Evolutionary conservation across 176 grass and related monocot species (phyloP).

Genomic region (Oryza punctata): DNA sequence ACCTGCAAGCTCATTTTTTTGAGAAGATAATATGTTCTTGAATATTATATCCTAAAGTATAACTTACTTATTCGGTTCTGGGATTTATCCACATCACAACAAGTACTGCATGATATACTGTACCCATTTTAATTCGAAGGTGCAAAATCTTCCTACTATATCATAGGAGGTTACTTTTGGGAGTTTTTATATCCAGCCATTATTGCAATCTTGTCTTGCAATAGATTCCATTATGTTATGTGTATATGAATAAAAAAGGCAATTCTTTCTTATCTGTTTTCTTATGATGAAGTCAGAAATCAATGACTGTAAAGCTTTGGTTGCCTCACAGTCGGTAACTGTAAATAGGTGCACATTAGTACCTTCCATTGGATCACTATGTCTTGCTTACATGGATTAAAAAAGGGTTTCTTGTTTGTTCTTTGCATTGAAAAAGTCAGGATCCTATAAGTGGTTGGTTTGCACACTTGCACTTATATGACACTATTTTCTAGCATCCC

Average conservation of each 20-base stretch:
- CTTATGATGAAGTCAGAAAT: too few relatives aligned
- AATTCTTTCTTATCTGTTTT: too few relatives aligned
- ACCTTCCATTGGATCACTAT: neutral
- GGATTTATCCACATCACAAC: neutral
- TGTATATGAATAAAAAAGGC: neutral
- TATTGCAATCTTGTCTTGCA: neutral
- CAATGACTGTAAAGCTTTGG: too few relatives aligned
- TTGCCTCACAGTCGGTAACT: too few relatives aligned
- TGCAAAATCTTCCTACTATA: neutral
- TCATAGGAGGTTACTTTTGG: neutral
- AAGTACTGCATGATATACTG: neutral
- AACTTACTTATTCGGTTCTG: neutral
- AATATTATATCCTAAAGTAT: neutral
- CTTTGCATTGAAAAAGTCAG: too few relatives aligned
- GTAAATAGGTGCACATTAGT: neutral
- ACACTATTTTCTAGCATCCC: neutral
- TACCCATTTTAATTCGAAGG: neutral
- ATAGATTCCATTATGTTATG: slow-evolving; percentile 16
- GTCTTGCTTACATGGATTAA: neutral
- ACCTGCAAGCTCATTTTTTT: neutral
- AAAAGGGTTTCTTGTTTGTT: slow-evolving; percentile 2
- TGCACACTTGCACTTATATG: neutral
- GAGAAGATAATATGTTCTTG: neutral
- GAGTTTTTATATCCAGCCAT: neutral
- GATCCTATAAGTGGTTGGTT: neutral